A percentile compares a stretch with the other conserved stretches of the same genome.
Evolutionary conservation across 2,329 filamentous ascomycete genomes (phyloP).

Genomic region (Aspergillus thermomutatus): DNA sequence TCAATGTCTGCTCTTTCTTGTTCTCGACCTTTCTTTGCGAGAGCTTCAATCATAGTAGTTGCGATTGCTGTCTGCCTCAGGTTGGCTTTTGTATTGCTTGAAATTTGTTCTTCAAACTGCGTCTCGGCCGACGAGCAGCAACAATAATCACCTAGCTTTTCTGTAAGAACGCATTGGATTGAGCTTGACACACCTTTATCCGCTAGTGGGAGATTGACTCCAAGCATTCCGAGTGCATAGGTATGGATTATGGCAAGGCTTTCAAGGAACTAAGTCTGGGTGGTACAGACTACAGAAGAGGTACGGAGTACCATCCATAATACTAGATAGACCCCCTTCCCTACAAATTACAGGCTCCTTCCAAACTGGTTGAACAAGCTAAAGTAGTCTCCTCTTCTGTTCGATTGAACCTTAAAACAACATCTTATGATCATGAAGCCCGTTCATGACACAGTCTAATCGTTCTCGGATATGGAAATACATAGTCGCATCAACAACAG

Average conservation of each 20-base stretch:
- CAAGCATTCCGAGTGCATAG: background rate
- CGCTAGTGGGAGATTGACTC: background rate
- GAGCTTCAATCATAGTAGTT: background rate
- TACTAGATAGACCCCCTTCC: background rate
- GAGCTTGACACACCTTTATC: background rate
- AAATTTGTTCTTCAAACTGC: too few relatives aligned
- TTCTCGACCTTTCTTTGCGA: background rate
- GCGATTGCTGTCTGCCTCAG: background rate
- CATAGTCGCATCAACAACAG: background rate
- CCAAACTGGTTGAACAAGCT: background rate
- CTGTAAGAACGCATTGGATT: background rate
- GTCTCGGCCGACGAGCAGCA: too few relatives aligned
- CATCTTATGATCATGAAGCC: background rate
- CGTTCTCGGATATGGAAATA: background rate
- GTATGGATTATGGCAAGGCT: too few relatives aligned
- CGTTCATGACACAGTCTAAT: background rate
- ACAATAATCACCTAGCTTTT: background rate
- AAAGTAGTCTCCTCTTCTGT: background rate
- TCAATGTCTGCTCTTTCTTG: background rate
- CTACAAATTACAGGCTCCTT: background rate
- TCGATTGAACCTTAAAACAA: background rate
- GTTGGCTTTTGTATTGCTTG: background rate
- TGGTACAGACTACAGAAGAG: background rate
- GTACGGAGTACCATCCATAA: too few relatives aligned
- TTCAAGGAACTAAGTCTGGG: background rate